Base-by-base conservation (phyloP, 306 rosid genomes). In the Cercis canadensis region DNA sequence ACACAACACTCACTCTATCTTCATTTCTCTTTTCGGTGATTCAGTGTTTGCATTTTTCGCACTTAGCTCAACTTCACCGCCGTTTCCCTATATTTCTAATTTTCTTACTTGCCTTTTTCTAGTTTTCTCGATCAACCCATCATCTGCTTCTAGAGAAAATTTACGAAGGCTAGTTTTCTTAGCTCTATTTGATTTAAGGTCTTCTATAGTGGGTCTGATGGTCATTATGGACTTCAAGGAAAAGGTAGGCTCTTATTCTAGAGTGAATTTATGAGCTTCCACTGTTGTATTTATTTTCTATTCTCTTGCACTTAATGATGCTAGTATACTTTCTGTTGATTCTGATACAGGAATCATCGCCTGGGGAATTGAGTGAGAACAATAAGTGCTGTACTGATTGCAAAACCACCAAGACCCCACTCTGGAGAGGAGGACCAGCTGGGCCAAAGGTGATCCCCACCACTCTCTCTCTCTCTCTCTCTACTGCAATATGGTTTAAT, bases 401-500 rank as follows among this genome's bases (percentile, higher is more conserved):
- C 87, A 82, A 80, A 68, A 77, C 96, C 65, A 88, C 92, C 5
- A 85, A 77, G 54, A 90, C 98, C 4, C 97, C 98, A 21, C 74
- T 92, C 12, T 92, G 98, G 98, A 80, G 97, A 61, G 87, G 74
- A 57, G 98, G 97, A 55, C 96, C 96, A 5, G 87, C 89, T 77
- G 88, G 98, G 8, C 92, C 94, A 29, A 92, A 86, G 96, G 98
- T 86, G 40, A 69, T 49, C 71, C 41, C 44, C 56, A 41, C 47
- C 16, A 0, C 29, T 24, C 29, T 24, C 29, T 24, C 51, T 15
- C 4, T 3, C 29, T 24, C 29, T 24, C 29, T 24, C 51, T 15
- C 4, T 3, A 2, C 13, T 8, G 11, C 56, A 3, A 7, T 31
- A 5, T 47, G 5, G 43, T 52, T 67, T 41, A 12, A 14, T 44